Percentiles rank a stretch among this genome's conserved stretches.
These are phyloP conservation scores for Cupressus sempervirens DNA, from an alignment of 75 land plant species.

Conservation along the genomic window DNA sequence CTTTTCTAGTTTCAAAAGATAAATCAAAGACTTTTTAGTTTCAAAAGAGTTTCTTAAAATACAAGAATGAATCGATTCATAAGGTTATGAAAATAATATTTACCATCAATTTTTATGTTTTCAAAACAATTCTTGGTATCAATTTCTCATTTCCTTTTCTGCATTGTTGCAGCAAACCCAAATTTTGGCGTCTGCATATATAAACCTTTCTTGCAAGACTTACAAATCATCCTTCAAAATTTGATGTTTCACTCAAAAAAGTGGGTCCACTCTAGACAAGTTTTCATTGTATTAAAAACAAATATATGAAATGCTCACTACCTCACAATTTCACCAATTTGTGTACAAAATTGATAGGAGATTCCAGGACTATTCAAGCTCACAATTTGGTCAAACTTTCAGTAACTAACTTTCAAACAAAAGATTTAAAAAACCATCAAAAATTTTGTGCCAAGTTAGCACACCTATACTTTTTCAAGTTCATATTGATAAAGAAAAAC, in stretches of 20 bases:
- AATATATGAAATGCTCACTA: background rate
- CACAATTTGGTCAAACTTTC: background rate
- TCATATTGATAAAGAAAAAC: background rate
- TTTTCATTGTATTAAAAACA: background rate
- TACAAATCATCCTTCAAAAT: background rate
- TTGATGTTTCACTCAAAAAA: background rate
- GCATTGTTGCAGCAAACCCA: background rate
- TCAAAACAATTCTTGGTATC: no score
- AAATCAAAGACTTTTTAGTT: no score
- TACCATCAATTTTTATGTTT: background rate
- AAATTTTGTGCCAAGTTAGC: background rate
- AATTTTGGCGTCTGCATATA: background rate
- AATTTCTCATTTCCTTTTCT: no score
- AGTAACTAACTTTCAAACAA: background rate
- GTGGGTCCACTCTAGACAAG: background rate
- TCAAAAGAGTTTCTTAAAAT: no score
- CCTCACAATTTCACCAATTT: background rate
- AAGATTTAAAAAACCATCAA: background rate
- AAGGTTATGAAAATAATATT: no score
- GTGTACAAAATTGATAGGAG: background rate
- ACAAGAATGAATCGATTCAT: no score
- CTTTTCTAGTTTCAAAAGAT: no score
- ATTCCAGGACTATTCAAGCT: background rate
- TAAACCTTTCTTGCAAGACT: background rate
- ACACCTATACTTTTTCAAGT: background rate